Evolutionary conservation across 495 filamentous ascomycete species (phyloP).

Genomic region (Penicillium atrosanguineum): DNA sequence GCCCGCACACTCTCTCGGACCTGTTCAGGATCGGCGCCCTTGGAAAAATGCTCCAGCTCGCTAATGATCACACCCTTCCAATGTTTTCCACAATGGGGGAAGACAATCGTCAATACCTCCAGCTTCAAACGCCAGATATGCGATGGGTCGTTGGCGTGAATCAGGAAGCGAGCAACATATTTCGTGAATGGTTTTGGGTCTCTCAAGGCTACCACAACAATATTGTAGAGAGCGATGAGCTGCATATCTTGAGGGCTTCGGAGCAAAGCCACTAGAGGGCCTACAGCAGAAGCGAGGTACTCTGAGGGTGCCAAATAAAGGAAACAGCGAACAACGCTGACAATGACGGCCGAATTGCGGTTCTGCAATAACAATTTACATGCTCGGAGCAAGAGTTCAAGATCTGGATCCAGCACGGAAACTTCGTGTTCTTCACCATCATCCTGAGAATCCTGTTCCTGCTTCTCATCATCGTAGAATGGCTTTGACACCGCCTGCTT

Average conservation of each 20-base stretch:
- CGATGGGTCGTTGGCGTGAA: slow-evolving; percentile 76
- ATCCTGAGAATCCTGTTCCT: slow-evolving; percentile 42
- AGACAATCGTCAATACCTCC: slow-evolving; percentile 84
- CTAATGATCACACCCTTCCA: slow-evolving; percentile 82
- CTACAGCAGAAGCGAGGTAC: slow-evolving; percentile 68
- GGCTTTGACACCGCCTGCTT: slow-evolving; percentile 57
- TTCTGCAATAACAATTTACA: slow-evolving; percentile 84
- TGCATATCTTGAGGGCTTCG: slow-evolving; percentile 83
- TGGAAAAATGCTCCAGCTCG: slow-evolving; percentile 90
- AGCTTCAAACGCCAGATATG: slow-evolving; percentile 87
- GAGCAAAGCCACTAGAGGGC: slow-evolving; percentile 80
- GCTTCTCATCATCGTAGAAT: slow-evolving; percentile 74
- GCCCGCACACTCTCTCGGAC: slow-evolving; percentile 86
- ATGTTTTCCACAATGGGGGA: slow-evolving; percentile 72
- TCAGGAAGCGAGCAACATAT: slow-evolving; percentile 83
- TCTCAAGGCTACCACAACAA: slow-evolving; percentile 79
- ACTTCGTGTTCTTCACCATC: slow-evolving; percentile 54
- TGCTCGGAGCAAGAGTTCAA: slow-evolving; percentile 75
- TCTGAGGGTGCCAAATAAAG: slow-evolving; percentile 74
- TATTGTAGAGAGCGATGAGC: slow-evolving; percentile 86
- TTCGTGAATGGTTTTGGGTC: slow-evolving; percentile 73
- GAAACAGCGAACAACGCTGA: slow-evolving; percentile 83
- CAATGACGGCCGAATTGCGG: slow-evolving; percentile 87
- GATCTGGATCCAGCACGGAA: slow-evolving; percentile 70
- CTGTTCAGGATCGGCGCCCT: slow-evolving; percentile 68